These are phyloP conservation scores for Scheffersomyces segobiensis DNA, from an alignment of 1,139 yeast genomes.

Conservation along the genomic window DNA sequence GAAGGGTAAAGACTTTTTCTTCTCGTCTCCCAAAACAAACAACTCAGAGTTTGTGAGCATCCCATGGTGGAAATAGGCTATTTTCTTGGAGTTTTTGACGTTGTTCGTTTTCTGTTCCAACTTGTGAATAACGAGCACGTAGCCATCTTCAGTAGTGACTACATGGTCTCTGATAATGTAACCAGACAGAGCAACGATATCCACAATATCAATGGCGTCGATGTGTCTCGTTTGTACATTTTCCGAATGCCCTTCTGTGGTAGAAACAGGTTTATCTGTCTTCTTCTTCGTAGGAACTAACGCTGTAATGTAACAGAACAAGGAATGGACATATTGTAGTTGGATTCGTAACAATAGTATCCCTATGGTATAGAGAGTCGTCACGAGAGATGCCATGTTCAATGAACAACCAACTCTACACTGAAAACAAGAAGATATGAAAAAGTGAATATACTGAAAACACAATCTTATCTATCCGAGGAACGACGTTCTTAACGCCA, in stretches of 20 bases:
- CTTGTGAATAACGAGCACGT: slow-evolving; percentile 42
- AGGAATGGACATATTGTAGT: not conserved
- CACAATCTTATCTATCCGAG: not conserved
- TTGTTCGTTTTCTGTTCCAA: slow-evolving; percentile 13
- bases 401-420: not conserved
- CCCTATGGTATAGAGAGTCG: not conserved
- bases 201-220: slow-evolving; percentile 55
- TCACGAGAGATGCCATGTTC: not conserved
- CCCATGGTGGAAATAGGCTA: slow-evolving; percentile 52
- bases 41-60: slow-evolving; percentile 47
- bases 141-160: slow-evolving; percentile 51
- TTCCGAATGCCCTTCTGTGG: slow-evolving; percentile 4
- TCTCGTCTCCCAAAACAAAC: slow-evolving; percentile 40
- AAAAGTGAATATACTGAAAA: not conserved
- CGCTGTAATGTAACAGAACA: not conserved
- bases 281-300: slow-evolving; percentile 16
- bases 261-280: slow-evolving; percentile 20
- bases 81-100: slow-evolving; percentile 12
- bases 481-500: not conserved
- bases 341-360: not conserved
- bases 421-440: not conserved
- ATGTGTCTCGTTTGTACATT: slow-evolving; percentile 9
- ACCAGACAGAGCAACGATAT: slow-evolving; percentile 63
- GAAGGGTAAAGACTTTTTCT: slow-evolving; percentile 31
- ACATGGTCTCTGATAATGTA: slow-evolving; percentile 72